Base-by-base conservation (phyloP, 805 yeast genomes). In the Yarrowia keelungensis region DNA sequence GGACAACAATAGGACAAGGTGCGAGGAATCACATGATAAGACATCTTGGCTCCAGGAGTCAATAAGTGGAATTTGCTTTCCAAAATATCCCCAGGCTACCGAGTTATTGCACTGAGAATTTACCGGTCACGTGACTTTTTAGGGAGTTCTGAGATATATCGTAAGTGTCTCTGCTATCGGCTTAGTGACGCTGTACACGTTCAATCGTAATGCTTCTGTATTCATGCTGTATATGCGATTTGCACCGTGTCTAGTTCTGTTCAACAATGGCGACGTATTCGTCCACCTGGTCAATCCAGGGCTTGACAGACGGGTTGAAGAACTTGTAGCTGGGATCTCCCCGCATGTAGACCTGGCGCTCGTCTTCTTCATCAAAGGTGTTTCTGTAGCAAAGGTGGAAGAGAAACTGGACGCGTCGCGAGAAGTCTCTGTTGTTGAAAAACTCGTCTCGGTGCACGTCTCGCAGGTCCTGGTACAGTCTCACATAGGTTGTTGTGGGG, bases 241-340 rank as follows among this genome's bases (percentile, higher is more conserved):
- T 26, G 32, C 32, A 26, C 7, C 32, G 32, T 26, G 32, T 26
- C 39, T 38, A 38, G 39, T 49, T 16, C 45, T 38, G 15, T 26
- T 59, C 51, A 35, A 43, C 7, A 11, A 59, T 36, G 19, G 51
- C 65, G 16, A 59, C 65, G 14, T 59, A 59, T 19, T 43, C 43
- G 11, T 59, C 65, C n/a, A 59, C 46, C 51, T 59, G 65, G 35
- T 59, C 65, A 7, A 59, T n/a, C 65, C 65, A 59, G 2, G 51
- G 51, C 19, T 59, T 59, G 14, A 59, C 51, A 0, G 65, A 43
- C 14, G 65, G 65, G 14, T 45, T 59, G 38, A 45, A 4, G 19
- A 59, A 59, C 42, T 59, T 59, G 15, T 59, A 45, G 16, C 3
- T 35, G n/a, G 65, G 65, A 36, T 59, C 65, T 0, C 65, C 65